These are phyloP conservation scores for Chamaecrista fasciculata DNA, from an alignment of 306 rosid species.

Conservation along the genomic window DNA sequence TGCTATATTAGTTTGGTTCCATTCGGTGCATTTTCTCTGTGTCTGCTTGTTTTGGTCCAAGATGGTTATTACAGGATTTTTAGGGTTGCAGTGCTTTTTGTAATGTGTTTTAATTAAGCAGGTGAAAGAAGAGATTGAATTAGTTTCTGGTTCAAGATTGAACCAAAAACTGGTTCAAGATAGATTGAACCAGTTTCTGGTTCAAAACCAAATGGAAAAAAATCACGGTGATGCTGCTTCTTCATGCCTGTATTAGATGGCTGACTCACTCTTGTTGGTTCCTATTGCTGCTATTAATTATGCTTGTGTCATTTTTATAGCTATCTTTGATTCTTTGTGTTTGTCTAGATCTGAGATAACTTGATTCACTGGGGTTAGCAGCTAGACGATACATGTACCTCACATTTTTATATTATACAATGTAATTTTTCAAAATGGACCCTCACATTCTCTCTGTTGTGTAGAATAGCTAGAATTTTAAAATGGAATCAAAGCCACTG, in stretches of 20 bases:
- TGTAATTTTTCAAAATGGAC: neutral
- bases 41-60: neutral
- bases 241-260: too few relatives aligned
- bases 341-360: neutral
- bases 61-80: too few relatives aligned
- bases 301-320: neutral
- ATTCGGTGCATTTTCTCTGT: slow-evolving; percentile 21
- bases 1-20: slow-evolving; percentile 19
- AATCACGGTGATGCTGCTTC: too few relatives aligned
- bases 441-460: neutral
- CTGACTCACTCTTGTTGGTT: too few relatives aligned
- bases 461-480: neutral
- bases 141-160: too few relatives aligned
- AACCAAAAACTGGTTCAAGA: too few relatives aligned
- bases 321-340: neutral
- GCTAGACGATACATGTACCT: neutral
- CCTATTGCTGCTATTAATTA: neutral
- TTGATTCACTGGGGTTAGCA: neutral
- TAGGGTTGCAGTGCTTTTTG: slow-evolving; percentile 22
- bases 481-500: neutral
- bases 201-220: too few relatives aligned
- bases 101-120: slow-evolving; percentile 24
- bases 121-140: too few relatives aligned
- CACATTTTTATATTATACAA: neutral
- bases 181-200: too few relatives aligned